These are phyloP conservation scores for Hypocrella siamensis DNA, from an alignment of 2,329 filamentous ascomycete genomes.

Conservation along the genomic window DNA sequence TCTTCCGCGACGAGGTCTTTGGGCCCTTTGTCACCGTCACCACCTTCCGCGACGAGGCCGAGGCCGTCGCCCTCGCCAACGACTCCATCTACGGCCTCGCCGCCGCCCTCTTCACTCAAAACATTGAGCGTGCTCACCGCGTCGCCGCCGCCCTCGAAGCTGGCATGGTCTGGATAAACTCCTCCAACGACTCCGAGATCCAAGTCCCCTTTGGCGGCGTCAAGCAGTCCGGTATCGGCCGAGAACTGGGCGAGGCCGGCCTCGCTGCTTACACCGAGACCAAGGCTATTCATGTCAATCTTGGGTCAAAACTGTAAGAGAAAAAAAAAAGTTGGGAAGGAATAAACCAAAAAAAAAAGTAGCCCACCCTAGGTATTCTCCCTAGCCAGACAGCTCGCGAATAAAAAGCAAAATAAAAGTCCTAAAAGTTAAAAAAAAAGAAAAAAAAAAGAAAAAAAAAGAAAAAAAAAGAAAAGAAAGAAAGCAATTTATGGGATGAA, in stretches of 20 bases:
- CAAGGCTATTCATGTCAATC: conserved; percentile 19
- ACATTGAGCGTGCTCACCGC: conserved; percentile 33
- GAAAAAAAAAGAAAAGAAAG: too few relatives aligned
- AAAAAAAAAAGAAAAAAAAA: too few relatives aligned
- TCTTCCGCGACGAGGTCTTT: conserved; percentile 31
- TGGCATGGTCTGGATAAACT: conserved; percentile 40
- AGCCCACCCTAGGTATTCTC: too few relatives aligned
- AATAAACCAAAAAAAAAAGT: too few relatives aligned
- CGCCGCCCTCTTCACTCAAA: conserved; percentile 44
- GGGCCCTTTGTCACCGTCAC: conserved; percentile 27
- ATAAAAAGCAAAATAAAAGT: too few relatives aligned
- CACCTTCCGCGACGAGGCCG: conserved; percentile 24
- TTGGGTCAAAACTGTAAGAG: conserved; percentile 17
- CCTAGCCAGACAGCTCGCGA: too few relatives aligned
- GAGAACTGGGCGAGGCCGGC: conserved; percentile 28
- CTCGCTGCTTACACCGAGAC: conserved; percentile 26
- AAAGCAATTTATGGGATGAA: too few relatives aligned
- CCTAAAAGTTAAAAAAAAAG: too few relatives aligned
- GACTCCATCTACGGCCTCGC: conserved; percentile 46
- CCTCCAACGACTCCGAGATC: conserved; percentile 26
- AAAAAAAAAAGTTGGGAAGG: background rate
- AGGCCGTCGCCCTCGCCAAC: conserved; percentile 26
- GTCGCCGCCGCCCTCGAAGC: conserved; percentile 41
- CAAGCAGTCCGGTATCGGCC: conserved; percentile 32
- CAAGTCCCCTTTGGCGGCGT: conserved; percentile 29